Evolutionary conservation across 164 flowering plant genomes (phyloP), one percentile per base, ranked within the genome.

Genomic region (Platanus orientalis): DNA sequence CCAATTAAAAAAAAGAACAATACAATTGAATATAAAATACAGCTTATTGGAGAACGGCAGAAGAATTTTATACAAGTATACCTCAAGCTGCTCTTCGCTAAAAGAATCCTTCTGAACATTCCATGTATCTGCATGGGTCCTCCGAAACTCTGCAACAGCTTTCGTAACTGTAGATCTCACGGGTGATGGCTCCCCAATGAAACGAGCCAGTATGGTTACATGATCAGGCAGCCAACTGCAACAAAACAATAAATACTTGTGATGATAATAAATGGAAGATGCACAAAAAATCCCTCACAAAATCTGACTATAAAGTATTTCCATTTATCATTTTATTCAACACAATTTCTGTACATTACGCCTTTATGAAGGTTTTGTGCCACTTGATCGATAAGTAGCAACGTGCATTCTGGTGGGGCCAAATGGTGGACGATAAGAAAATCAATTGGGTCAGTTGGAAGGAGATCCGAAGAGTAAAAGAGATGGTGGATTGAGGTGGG

Each of bases 81-180:
- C 99, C 93, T 91, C 97, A 49, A 94, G 90, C 65, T 91, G 96
- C 65, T 94, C 99, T 76, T 91, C 93, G 7, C 83, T 85, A 59
- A 94, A 94, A 49, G 70, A 79, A 67, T 88, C 90, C 73, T 89
- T 91, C 61, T 94, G 99, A 40, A 89, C 29, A 66, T 74, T 94
- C 97, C 99, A 94, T 25, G 95, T 94, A 68, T 94, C 99, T 13
- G 99, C 99, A 80, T 91, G 97, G n/a, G 99, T 94, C 36, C 96
- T 79, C 0, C 97, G 84, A 71, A 94, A 94, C 73, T 91, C 97
- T 3, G 96, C 95, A 61, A 91, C 84, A 32, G 99, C 95, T 74
- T 94, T 94, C 49, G 89, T 94, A 24, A 91, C 96, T 7, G 97
- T 89, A 6, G 96, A 85, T 81, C 80, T 89, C 69, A 94, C 78